Evolutionary conservation across 2,329 filamentous ascomycete genomes (phyloP).

Genomic region (Phoma herbarum): DNA sequence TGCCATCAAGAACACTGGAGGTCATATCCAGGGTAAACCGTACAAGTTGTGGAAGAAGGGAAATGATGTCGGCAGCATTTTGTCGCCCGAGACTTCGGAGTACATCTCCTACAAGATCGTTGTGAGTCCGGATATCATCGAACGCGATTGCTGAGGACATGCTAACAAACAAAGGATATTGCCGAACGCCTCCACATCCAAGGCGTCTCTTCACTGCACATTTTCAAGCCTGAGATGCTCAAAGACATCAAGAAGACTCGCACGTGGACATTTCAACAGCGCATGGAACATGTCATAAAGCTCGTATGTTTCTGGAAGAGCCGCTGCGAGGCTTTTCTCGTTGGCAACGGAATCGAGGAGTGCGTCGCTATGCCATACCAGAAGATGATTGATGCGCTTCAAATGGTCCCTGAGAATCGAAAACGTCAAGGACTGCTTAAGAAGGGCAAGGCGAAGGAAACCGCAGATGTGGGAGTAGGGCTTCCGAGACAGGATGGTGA

Average conservation of each 20-base stretch:
- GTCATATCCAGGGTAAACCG: no score
- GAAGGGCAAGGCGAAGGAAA: neutral
- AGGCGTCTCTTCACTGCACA: no score
- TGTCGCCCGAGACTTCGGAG: no score
- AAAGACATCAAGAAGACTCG: neutral
- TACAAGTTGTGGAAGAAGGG: no score
- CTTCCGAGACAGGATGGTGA: neutral
- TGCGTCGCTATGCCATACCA: neutral
- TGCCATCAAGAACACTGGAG: no score
- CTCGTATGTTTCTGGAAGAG: neutral
- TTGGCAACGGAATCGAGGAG: neutral
- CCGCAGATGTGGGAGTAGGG: neutral
- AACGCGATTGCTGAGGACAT: no score
- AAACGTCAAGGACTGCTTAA: neutral
- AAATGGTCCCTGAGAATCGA: neutral
- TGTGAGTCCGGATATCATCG: no score
- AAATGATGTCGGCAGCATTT: no score
- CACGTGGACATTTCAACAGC: neutral
- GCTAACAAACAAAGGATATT: no score
- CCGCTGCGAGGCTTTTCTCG: neutral
- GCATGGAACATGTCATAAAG: neutral
- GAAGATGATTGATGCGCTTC: neutral
- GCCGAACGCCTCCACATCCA: no score
- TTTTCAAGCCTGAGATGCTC: no score
- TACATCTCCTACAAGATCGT: no score